These are phyloP conservation scores for Cladosporium austrohemisphaericum DNA, from an alignment of 2,329 filamentous ascomycete species.

Conservation along the genomic window DNA sequence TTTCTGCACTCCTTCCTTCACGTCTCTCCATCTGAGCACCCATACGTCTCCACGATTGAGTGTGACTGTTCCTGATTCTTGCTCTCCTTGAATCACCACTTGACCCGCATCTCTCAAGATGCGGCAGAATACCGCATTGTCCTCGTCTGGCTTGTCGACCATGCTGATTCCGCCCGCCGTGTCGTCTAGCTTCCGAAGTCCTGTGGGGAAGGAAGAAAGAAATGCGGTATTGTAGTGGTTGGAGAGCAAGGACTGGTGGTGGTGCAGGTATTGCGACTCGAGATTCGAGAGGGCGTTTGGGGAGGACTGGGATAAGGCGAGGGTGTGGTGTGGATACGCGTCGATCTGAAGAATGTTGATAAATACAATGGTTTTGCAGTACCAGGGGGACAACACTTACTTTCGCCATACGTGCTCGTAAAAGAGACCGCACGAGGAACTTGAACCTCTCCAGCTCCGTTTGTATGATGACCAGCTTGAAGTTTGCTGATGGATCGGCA, in stretches of 20 bases:
- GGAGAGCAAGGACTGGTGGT: constrained; percentile 80
- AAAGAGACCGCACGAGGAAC: constrained; percentile 77
- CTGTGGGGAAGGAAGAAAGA: constrained; percentile 72
- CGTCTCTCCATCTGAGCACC: constrained; percentile 58
- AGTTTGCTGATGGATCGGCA: constrained; percentile 87
- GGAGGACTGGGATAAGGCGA: constrained; percentile 44
- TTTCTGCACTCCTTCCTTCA: constrained; percentile 64
- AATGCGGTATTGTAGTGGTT: constrained; percentile 84
- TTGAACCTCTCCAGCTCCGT: constrained; percentile 94
- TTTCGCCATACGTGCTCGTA: constrained; percentile 85
- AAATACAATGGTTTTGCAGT: constrained; percentile 19
- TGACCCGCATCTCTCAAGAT: constrained; percentile 60
- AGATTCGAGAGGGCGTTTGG: constrained; percentile 57
- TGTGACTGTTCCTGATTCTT: constrained; percentile 43
- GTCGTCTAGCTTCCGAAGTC: constrained; percentile 83
- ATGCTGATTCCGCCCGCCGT: constrained; percentile 85
- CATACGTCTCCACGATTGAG: constrained; percentile 49
- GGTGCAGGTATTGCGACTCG: constrained; percentile 76
- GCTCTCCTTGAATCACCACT: constrained; percentile 57
- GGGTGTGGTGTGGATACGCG: constrained; percentile 69
- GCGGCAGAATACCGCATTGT: constrained; percentile 80
- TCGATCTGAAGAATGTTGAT: constrained; percentile 58
- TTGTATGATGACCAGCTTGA: constrained; percentile 89
- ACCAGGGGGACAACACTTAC: constrained; percentile 44
- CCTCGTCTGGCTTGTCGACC: constrained; percentile 81